Evolutionary conservation across 1,284 basidiomycete species (phyloP).

Genomic region (Pseudozyma tsukubaensis): DNA sequence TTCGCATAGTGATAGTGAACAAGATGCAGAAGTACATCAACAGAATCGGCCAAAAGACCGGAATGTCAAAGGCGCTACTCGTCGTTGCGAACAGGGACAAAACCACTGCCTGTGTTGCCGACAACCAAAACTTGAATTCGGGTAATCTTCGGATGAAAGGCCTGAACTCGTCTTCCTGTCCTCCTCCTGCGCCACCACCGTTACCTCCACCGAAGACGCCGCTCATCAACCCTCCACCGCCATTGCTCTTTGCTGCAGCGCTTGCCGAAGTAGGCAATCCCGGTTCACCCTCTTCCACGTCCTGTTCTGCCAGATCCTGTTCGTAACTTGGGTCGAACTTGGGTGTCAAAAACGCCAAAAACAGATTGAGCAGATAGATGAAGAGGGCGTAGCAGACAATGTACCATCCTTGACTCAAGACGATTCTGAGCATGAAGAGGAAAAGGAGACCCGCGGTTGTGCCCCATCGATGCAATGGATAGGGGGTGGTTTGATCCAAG

Average conservation of each 20-base stretch:
- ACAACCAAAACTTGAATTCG: slow-evolving; percentile 92
- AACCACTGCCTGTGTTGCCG: slow-evolving; percentile 86
- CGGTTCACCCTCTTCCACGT: slow-evolving; percentile 91
- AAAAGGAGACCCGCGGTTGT: slow-evolving; percentile 78
- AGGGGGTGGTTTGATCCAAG: slow-evolving; percentile 90
- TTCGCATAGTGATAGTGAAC: slow-evolving; percentile 69
- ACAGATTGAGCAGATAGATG: slow-evolving; percentile 72
- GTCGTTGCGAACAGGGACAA: slow-evolving; percentile 75
- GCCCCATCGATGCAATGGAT: slow-evolving; percentile 89
- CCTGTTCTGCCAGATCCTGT: slow-evolving; percentile 90
- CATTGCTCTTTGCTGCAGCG: slow-evolving; percentile 7
- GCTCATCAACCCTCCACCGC: slow-evolving; percentile 59
- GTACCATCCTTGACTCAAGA: slow-evolving; percentile 93
- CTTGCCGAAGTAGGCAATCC: slow-evolving; percentile 66
- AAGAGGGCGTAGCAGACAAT: slow-evolving; percentile 72
- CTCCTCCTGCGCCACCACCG: slow-evolving; percentile 69
- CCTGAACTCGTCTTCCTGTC: slow-evolving; percentile 65
- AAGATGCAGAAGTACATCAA: slow-evolving; percentile 78
- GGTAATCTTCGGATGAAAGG: slow-evolving; percentile 96
- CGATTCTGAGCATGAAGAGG: slow-evolving; percentile 87
- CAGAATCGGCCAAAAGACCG: slow-evolving; percentile 97
- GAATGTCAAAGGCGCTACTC: slow-evolving; percentile 80
- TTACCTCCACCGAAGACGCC: slow-evolving; percentile 69
- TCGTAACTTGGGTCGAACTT: slow-evolving; percentile 96
- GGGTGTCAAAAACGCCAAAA: slow-evolving; percentile 88